Percentiles rank a stretch among this genome's conserved stretches.
Conservation (phyloP, 139 green algal species). For the Chlorella sp. region DNA sequence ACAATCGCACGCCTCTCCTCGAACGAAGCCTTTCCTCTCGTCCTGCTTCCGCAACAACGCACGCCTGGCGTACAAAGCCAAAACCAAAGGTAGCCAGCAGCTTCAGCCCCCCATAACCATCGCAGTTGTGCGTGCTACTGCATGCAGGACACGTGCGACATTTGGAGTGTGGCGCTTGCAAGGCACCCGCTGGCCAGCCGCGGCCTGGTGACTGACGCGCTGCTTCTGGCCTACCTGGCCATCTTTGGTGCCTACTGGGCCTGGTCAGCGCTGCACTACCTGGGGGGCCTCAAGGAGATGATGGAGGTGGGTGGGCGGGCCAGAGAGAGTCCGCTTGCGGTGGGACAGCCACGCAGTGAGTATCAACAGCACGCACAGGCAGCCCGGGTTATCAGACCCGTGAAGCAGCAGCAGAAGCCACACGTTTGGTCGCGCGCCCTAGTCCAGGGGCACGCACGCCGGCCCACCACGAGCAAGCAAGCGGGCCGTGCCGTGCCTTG, state of each 20-base stretch:
- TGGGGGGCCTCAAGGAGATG: constrained; percentile 48
- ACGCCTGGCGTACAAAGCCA: too few species aligned
- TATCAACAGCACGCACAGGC: background rate
- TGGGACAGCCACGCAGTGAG: too few species aligned
- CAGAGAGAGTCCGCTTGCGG: too few species aligned
- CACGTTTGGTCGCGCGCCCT: background rate
- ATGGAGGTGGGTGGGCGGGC: constrained; percentile 28
- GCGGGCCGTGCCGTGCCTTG: background rate
- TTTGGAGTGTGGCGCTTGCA: constrained; percentile 44
- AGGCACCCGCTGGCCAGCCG: constrained; percentile 16
- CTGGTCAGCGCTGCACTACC: constrained; percentile 42
- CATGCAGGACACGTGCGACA: constrained; percentile 63
- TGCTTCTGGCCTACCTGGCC: constrained; percentile 63
- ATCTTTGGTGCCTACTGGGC: constrained; percentile 69
- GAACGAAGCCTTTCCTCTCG: background rate
- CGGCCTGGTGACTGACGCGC: constrained; percentile 12
- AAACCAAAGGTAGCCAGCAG: too few species aligned
- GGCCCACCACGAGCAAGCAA: background rate
- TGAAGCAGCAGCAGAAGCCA: background rate
- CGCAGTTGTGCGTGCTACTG: constrained; percentile 19
- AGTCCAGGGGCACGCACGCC: background rate
- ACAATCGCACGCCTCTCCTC: too few species aligned
- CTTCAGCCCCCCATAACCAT: too few species aligned
- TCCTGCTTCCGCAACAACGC: background rate
- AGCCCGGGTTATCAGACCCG: background rate